These are phyloP conservation scores for Asterionellopsis glacialis DNA, from an alignment of 108 stramenopile species.

Conservation along the genomic window DNA sequence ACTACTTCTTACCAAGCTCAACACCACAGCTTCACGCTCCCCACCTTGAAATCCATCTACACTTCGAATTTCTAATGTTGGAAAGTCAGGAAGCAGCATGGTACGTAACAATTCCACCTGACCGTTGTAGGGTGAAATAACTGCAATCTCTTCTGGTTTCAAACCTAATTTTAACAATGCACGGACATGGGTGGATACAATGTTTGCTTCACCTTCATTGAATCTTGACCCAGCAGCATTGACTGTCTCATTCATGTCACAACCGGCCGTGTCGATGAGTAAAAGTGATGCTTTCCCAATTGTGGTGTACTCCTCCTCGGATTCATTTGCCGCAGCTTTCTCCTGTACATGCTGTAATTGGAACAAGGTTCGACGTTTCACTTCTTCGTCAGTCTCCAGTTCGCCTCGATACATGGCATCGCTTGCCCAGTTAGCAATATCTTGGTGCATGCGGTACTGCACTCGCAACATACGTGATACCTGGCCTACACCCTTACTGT, in stretches of 20 bases:
- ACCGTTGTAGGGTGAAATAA: slow-evolving; percentile 99
- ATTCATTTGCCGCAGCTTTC: neutral
- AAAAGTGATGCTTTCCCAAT: slow-evolving; percentile 31
- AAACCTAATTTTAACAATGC: slow-evolving; percentile 66
- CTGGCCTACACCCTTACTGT: neutral
- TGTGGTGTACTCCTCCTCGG: slow-evolving; percentile 6
- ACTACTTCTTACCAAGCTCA: slow-evolving; percentile 93
- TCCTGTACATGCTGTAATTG: slow-evolving; percentile 26
- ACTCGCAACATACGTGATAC: slow-evolving; percentile 82
- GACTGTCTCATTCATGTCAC: slow-evolving; percentile 78
- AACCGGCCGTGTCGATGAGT: slow-evolving; percentile 93
- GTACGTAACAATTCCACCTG: slow-evolving; percentile 86
- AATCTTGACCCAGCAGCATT: slow-evolving; percentile 74
- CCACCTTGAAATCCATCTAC: slow-evolving; percentile 99
- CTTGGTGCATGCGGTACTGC: slow-evolving; percentile 96
- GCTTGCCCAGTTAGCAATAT: slow-evolving; percentile 93
- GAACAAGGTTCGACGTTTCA: slow-evolving; percentile 37
- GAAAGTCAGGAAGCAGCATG: slow-evolving; percentile 50
- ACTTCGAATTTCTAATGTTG: slow-evolving; percentile 83
- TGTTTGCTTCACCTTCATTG: slow-evolving; percentile 76
- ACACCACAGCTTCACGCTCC: slow-evolving; percentile 94
- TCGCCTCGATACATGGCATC: slow-evolving; percentile 81
- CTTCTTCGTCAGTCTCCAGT: slow-evolving; percentile 59
- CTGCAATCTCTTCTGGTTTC: slow-evolving; percentile 74
- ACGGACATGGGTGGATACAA: slow-evolving; percentile 73